Percentiles rank a stretch among this genome's conserved stretches.
These are phyloP conservation scores for Parascedosporium putredinis DNA, from an alignment of 2,329 filamentous ascomycete genomes.

Conservation along the genomic window DNA sequence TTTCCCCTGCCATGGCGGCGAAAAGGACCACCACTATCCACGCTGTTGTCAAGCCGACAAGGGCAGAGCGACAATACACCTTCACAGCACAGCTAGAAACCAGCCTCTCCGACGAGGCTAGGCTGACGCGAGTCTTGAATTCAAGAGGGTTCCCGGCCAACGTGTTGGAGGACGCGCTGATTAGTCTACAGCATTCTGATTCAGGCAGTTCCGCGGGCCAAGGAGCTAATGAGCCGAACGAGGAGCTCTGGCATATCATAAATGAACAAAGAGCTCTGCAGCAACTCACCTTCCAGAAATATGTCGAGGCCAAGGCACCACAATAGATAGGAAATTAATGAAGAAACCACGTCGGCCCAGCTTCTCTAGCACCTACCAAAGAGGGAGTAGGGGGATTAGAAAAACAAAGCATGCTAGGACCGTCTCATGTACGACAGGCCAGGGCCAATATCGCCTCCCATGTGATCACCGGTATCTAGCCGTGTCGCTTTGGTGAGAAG, in stretches of 20 bases:
- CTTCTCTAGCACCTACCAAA: too few species aligned
- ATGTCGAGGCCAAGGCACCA: slow-evolving; percentile 17
- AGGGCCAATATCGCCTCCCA: too few species aligned
- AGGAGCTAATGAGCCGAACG: slow-evolving; percentile 16
- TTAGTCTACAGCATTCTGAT: slow-evolving; percentile 14
- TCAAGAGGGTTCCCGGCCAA: slow-evolving; percentile 36
- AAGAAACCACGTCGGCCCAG: not conserved
- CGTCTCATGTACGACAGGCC: too few species aligned
- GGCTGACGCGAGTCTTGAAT: slow-evolving; percentile 34
- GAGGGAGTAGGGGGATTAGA: too few species aligned
- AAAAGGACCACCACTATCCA: slow-evolving; percentile 35
- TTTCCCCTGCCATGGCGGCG: slow-evolving; percentile 52
- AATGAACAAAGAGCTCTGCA: slow-evolving; percentile 26
- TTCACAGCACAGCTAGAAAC: slow-evolving; percentile 53
- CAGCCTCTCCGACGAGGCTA: slow-evolving; percentile 26
- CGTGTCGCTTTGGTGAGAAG: not conserved
- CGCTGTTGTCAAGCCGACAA: slow-evolving; percentile 70
- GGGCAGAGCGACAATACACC: slow-evolving; percentile 53
- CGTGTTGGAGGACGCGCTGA: slow-evolving; percentile 38
- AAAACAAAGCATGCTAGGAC: too few species aligned
- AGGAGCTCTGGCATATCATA: slow-evolving; percentile 28
- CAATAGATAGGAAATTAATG: not conserved
- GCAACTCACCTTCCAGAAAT: slow-evolving; percentile 21
- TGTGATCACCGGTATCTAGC: slow-evolving; percentile 4
- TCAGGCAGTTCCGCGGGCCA: slow-evolving; percentile 2